phyloP scores from a whole-genome alignment of 192 early-diverging fungal species.

The Cetraspora pellucida region DNA sequence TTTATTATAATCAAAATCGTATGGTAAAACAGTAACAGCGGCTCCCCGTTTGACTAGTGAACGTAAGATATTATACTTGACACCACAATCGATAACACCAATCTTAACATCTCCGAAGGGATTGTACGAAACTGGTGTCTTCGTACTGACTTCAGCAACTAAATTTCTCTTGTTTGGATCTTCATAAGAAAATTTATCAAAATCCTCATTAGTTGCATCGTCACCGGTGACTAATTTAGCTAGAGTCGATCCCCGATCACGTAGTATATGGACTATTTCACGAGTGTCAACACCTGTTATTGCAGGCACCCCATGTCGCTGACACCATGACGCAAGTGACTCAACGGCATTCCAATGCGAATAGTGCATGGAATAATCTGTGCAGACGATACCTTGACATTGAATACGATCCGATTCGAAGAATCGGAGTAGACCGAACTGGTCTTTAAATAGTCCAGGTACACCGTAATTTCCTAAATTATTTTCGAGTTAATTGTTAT shows the following conservation, averaged over 20 bases:
- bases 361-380: slow-evolving; percentile 88
- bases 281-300: slow-evolving; percentile 93
- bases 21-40: slow-evolving; percentile 84
- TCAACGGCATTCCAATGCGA: slow-evolving; percentile 95
- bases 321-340: slow-evolving; percentile 88
- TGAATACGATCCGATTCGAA: slow-evolving; percentile 90
- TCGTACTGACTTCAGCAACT: slow-evolving; percentile 80
- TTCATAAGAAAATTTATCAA: slow-evolving; percentile 49
- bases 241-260: slow-evolving; percentile 85
- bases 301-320: slow-evolving; percentile 79
- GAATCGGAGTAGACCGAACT: slow-evolving; percentile 80
- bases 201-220: slow-evolving; percentile 48
- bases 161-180: slow-evolving; percentile 81
- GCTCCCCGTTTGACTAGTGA: slow-evolving; percentile 80
- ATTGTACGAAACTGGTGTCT: slow-evolving; percentile 71
- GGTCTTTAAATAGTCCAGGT: slow-evolving; percentile 69
- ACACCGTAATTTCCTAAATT: slow-evolving; percentile 84
- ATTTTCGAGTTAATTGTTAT: no score
- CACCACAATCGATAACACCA: slow-evolving; percentile 86
- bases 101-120: slow-evolving; percentile 77
- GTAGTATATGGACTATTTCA: slow-evolving; percentile 80
- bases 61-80: slow-evolving; percentile 92
- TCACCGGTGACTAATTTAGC: slow-evolving; percentile 74
- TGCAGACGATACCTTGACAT: slow-evolving; percentile 83
- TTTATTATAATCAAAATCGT: slow-evolving; percentile 74